Conservation (phyloP, 1,284 basidiomycete genomes). For the Pulveroboletus sp. region DNA sequence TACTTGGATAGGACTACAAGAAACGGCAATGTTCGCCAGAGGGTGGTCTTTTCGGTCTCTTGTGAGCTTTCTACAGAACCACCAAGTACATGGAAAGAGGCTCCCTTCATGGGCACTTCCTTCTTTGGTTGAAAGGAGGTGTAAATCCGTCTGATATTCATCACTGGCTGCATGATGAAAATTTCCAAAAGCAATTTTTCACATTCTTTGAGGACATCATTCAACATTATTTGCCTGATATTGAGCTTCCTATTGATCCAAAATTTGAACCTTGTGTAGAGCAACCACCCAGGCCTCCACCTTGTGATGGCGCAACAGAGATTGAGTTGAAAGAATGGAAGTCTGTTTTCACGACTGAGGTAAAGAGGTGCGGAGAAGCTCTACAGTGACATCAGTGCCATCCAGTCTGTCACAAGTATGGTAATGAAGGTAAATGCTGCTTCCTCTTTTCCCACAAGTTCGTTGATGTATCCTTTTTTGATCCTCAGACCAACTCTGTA, state of each 20-base stretch:
- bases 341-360: background rate
- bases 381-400: conserved; percentile 4
- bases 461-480: conserved; percentile 7
- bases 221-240: background rate
- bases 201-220: background rate
- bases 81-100: background rate
- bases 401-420: conserved; percentile 7
- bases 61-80: background rate
- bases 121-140: background rate
- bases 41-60: background rate
- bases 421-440: background rate
- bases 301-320: too few species aligned
- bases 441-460: conserved; percentile 13
- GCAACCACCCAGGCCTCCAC: background rate
- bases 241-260: background rate
- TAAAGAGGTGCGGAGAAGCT: conserved; percentile 14
- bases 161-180: background rate
- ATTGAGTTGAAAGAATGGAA: background rate
- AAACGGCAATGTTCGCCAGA: background rate
- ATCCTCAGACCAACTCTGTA: conserved; percentile 4
- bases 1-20: background rate
- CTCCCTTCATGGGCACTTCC: background rate
- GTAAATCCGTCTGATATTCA: background rate
- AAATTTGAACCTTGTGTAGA: background rate
- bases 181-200: background rate